Conservation (phyloP, 108 stramenopile genomes). For the Cyclotella atomus region DNA sequence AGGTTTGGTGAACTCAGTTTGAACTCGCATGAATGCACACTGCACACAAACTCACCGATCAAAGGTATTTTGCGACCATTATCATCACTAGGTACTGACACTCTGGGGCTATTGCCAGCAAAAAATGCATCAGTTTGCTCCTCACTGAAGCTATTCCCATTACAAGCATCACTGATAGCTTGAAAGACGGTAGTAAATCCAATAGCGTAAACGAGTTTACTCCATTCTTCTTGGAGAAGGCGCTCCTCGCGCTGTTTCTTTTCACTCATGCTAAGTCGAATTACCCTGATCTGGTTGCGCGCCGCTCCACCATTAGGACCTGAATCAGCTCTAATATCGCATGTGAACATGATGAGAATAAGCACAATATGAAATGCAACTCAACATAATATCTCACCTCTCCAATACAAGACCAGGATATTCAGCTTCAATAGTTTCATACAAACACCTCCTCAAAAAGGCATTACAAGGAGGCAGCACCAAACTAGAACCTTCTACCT, state of each 20-base stretch:
- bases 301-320: conserved; percentile 22
- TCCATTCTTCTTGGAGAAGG: conserved; percentile 61
- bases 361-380: not conserved
- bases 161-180: conserved; percentile 72
- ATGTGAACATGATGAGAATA: not conserved
- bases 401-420: conserved; percentile 78
- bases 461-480: conserved; percentile 78
- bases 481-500: conserved; percentile 58
- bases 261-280: conserved; percentile 65
- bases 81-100: conserved; percentile 1
- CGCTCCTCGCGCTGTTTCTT: conserved; percentile 51
- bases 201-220: conserved; percentile 61
- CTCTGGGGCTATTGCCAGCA: conserved; percentile 13
- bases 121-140: conserved; percentile 19
- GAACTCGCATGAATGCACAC: too few relatives aligned
- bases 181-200: conserved; percentile 80
- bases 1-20: too few relatives aligned
- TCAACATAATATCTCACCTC: conserved; percentile 10
- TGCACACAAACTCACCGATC: too few relatives aligned
- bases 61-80: conserved; percentile 63
- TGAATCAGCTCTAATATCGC: conserved; percentile 15
- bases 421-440: conserved; percentile 77
- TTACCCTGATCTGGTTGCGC: conserved; percentile 69
- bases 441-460: conserved; percentile 78
- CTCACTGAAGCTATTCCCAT: conserved; percentile 42